A percentile compares a stretch with the other conserved stretches of the same genome.
These are phyloP conservation scores for Beauveria scarabaeidicola DNA, from an alignment of 2,329 filamentous ascomycete genomes.

Conservation along the genomic window DNA sequence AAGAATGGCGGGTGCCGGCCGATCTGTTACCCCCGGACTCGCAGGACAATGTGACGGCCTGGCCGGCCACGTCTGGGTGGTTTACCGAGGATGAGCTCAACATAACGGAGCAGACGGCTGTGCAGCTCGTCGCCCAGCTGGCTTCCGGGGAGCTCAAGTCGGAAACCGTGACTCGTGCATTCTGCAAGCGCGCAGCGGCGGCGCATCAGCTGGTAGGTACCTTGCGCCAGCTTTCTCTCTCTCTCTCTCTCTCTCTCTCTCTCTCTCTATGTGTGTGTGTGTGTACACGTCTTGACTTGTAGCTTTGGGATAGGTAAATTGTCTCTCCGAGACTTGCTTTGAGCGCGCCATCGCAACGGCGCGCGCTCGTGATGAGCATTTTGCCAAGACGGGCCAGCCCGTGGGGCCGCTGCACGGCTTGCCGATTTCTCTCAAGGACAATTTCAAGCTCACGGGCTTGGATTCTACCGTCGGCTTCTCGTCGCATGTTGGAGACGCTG, in stretches of 20 bases:
- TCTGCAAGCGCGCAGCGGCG: constrained; percentile 43
- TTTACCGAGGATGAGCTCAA: constrained; percentile 41
- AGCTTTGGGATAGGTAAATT: constrained; percentile 31
- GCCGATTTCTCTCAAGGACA: constrained; percentile 61
- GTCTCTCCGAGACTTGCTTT: constrained; percentile 47
- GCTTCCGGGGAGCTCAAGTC: constrained; percentile 27
- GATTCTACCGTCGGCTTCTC: constrained; percentile 58
- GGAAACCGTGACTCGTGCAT: constrained; percentile 37
- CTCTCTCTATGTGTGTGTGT: too few species aligned
- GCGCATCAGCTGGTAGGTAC: constrained; percentile 48
- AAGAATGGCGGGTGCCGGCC: constrained; percentile 47
- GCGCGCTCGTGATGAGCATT: constrained; percentile 38
- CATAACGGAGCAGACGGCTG: constrained; percentile 38
- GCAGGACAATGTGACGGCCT: constrained; percentile 47
- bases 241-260: too few species aligned
- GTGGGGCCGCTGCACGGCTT: constrained; percentile 58
- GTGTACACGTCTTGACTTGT: too few species aligned
- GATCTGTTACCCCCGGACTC: constrained; percentile 43
- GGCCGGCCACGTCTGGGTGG: constrained; percentile 50
- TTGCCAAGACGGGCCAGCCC: constrained; percentile 36
- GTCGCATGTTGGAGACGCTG: constrained; percentile 51
- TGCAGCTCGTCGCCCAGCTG: constrained; percentile 31
- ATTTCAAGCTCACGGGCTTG: constrained; percentile 53
- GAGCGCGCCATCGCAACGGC: constrained; percentile 42
- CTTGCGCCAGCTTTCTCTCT: constrained; percentile 35